phyloP scores from a whole-genome alignment of 1,284 basidiomycete species.

The Schizophyllum amplum region DNA sequence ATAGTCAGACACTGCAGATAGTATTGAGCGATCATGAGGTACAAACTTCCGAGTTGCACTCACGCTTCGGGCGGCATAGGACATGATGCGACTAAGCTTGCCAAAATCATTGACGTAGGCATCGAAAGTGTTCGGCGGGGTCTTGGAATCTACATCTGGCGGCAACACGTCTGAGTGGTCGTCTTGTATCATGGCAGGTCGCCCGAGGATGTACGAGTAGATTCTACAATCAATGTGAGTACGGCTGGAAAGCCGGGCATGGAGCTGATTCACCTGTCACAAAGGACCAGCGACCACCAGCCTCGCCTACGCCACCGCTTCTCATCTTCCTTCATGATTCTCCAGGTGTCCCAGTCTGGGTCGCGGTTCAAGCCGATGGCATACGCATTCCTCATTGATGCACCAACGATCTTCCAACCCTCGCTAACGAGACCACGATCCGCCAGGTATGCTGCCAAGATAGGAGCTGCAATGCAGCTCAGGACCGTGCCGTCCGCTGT shows the following conservation, averaged over 20 bases:
- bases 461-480: slow-evolving; percentile 36
- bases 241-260: slow-evolving; percentile 5
- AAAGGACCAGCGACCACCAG: slow-evolving; percentile 41
- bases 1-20: neutral
- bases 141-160: slow-evolving; percentile 18
- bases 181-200: slow-evolving; percentile 34
- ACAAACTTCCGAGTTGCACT: neutral
- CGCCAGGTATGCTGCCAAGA: slow-evolving; percentile 38
- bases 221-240: slow-evolving; percentile 23
- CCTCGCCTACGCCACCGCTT: slow-evolving; percentile 33
- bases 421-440: slow-evolving; percentile 41
- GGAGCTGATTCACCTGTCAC: slow-evolving; percentile 33
- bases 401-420: slow-evolving; percentile 44
- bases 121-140: slow-evolving; percentile 26
- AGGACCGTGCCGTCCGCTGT: slow-evolving; percentile 39
- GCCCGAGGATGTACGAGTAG: slow-evolving; percentile 35
- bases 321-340: slow-evolving; percentile 25
- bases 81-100: slow-evolving; percentile 22
- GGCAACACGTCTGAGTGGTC: slow-evolving; percentile 32
- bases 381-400: slow-evolving; percentile 34
- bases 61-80: neutral
- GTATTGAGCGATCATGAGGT: neutral
- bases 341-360: slow-evolving; percentile 38
- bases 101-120: slow-evolving; percentile 29
- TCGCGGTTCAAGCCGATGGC: slow-evolving; percentile 46